Base-by-base conservation (phyloP, 2,329 filamentous ascomycete genomes). In the Dothideomycetidae sp. region DNA sequence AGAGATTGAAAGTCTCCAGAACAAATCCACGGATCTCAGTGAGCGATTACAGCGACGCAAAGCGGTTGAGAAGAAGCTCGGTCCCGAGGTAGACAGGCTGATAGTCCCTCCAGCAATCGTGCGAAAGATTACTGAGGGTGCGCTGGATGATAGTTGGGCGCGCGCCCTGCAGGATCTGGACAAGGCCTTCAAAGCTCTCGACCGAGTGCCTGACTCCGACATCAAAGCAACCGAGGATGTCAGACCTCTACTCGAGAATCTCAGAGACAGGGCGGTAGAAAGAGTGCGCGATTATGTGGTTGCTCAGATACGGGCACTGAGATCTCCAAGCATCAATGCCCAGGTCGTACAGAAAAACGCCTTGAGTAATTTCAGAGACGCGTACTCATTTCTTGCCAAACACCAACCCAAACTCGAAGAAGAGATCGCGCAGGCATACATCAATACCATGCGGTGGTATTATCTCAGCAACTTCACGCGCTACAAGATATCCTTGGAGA, bases 371-470 rank as follows among this genome's bases (percentile, higher is more conserved):
- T 93, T 85, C 62, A 93, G 83, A 55, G 85, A 93, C 21, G 64
- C 94, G 0, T 98, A 78, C 58, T 69, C 73, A 4, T 98, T 96
- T 53, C 67, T 98, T 19, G 75, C 83, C 42, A 77, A 73, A 48
- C 80, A 88, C 46, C 85, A 96, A 50, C 66, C 80, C 1, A 68
- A 73, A n/a, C 72, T 98, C 4, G 84, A 83, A 5, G 78, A 86
- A 37, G 83, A 98, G 57, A 93, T 98, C 46, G 77, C 77, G 5
- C 80, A 84, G 54, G 90, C 92, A 3, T 98, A 98, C 52, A 78
- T 92, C 63, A 93, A 94, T 56, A 98, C 92, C 0, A 98, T 98
- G 84, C 75, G 85, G 37, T 98, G 90, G 90, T 98, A 98, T 53
- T 96, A 96, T 54, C 62, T 80, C 37, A 90, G 81, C 46, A 83